Evolutionary conservation across 2,329 filamentous ascomycete species (phyloP), one percentile per base, ranked within the genome.

Genomic region (Fusarium haematococcum): DNA sequence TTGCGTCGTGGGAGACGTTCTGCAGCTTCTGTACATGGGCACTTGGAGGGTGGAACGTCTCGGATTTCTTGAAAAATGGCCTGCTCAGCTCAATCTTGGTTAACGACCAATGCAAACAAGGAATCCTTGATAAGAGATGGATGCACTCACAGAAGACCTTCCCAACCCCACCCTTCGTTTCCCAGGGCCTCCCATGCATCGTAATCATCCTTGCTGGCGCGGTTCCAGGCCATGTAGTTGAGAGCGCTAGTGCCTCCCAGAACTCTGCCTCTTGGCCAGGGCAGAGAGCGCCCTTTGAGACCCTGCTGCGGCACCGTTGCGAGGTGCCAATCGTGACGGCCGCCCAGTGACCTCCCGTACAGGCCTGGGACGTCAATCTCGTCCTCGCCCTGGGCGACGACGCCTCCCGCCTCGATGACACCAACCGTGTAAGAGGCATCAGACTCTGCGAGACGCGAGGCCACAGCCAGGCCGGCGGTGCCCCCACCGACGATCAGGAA

Each of bases 161-260:
- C 81, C 88, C 88, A 92, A 1, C 85, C 83, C 90, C 90, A 92
- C 2, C 89, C 90, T 2, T 73, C 65, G 73, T 91, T 92, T 0
- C 90, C 90, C 11, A 92, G 80, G 33, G 83, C 80, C 56, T 86
- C 86, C 90, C 90, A 92, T 0, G 84, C 85, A 79, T 92, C 86
- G 54, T 89, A 88, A 52, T 90, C 88, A 39, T 83, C 83, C 39
- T 77, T 81, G 58, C 82, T 84, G 8, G 84, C 87, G 35, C 86
- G 84, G 63, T 85, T 85, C 83, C 85, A 86, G 57, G 89, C 87
- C 87, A 91, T 88, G 71, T 88, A 89, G 72, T 91, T 91, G 57
- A 92, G 84, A 0, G 88, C 88, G 18, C 86, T 89, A 8, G 91
- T 90, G 8, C 92, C 92, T 20, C 92, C 92, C 0, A 94, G 84